Conservation (phyloP, 805 yeast genomes). For the Wickerhamomyces alni region DNA sequence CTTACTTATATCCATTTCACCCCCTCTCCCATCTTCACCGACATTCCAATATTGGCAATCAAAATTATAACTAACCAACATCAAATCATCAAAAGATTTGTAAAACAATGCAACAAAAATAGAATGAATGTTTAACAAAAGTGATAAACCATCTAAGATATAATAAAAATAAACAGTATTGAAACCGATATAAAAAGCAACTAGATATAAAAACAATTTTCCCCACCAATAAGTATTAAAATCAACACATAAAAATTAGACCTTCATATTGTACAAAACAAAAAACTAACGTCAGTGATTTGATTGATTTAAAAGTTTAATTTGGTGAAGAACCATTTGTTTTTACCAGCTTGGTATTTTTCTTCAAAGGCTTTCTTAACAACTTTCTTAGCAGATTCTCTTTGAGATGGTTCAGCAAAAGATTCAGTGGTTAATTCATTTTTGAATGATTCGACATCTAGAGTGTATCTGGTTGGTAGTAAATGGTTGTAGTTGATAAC, state of each 20-base stretch:
- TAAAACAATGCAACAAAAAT: conserved; percentile 1
- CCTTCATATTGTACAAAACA: background rate
- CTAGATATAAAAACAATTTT: background rate
- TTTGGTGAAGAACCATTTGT: conserved; percentile 99
- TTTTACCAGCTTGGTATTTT: conserved; percentile 99
- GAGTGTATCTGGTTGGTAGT: conserved; percentile 99
- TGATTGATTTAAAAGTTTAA: conserved; percentile 60
- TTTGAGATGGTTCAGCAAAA: conserved; percentile 95
- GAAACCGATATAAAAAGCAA: conserved; percentile 1
- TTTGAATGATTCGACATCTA: conserved; percentile 95
- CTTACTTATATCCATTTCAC: background rate
- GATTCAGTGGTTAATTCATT: conserved; percentile 87
- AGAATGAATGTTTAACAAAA: background rate
- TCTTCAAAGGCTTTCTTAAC: conserved; percentile 99
- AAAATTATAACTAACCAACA: background rate
- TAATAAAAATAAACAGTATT: background rate
- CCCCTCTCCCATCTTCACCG: background rate
- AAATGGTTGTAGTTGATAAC: conserved; percentile 99
- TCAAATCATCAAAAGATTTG: background rate
- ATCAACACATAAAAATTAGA: background rate
- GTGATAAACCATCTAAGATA: background rate
- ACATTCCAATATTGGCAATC: background rate
- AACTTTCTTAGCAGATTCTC: conserved; percentile 98
- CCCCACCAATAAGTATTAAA: background rate
- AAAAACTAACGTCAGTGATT: background rate